Evolutionary conservation across 257 asterid species (phyloP).

Genomic region (Agastache rugosa): DNA sequence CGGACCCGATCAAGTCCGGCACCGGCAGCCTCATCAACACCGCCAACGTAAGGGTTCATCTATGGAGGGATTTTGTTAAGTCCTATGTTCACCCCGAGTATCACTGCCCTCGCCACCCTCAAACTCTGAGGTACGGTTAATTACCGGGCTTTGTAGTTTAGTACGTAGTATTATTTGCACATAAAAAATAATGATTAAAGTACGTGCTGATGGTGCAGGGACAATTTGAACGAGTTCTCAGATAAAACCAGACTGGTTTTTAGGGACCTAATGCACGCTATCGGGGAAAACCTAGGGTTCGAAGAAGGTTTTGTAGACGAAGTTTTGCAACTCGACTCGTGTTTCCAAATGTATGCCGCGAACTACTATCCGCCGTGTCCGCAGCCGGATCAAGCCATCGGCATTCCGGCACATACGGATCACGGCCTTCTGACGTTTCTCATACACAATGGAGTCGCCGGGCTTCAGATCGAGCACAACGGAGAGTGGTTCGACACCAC

Average conservation of each 20-base stretch:
- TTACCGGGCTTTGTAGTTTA: not conserved
- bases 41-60: not conserved
- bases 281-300: slow-evolving; percentile 45
- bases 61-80: slow-evolving; percentile 20
- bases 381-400: slow-evolving; percentile 60
- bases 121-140: not conserved
- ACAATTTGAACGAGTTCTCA: slow-evolving; percentile 33
- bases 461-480: slow-evolving; percentile 20
- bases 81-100: slow-evolving; percentile 16
- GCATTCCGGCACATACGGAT: slow-evolving; percentile 61
- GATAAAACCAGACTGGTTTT: slow-evolving; percentile 37
- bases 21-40: slow-evolving; percentile 8
- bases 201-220: slow-evolving; percentile 26
- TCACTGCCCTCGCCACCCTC: slow-evolving; percentile 4
- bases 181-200: not conserved
- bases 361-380: slow-evolving; percentile 56
- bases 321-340: slow-evolving; percentile 42
- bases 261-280: slow-evolving; percentile 39
- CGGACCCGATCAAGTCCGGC: slow-evolving; percentile 17
- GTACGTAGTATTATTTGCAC: not conserved
- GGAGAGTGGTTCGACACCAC: slow-evolving; percentile 2
- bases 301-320: slow-evolving; percentile 45
- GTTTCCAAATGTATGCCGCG: slow-evolving; percentile 41
- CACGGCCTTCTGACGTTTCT: slow-evolving; percentile 28
- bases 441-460: slow-evolving; percentile 26